These are phyloP conservation scores for Sporothrix brunneoviolacea DNA, from an alignment of 2,329 filamentous ascomycete species.

Conservation along the genomic window DNA sequence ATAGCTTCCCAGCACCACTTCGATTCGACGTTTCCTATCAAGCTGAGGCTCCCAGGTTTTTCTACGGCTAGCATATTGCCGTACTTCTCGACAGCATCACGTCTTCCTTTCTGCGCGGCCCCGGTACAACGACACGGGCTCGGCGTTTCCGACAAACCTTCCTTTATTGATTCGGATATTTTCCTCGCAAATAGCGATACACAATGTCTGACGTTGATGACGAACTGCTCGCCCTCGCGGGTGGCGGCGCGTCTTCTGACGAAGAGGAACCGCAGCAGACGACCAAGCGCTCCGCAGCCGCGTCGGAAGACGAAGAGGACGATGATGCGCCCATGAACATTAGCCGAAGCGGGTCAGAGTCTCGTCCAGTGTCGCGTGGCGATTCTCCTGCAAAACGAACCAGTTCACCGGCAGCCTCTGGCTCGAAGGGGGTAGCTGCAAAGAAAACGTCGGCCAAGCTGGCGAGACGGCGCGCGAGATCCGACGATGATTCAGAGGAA, in stretches of 20 bases:
- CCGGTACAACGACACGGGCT: no score
- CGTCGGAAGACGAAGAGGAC: conserved; percentile 56
- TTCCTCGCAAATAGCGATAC: no score
- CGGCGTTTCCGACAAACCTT: no score
- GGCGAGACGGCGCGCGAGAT: conserved; percentile 44
- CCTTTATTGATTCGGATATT: no score
- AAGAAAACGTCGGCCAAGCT: conserved; percentile 37
- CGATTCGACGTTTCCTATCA: no score
- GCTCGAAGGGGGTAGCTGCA: conserved; percentile 28
- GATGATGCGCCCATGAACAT: conserved; percentile 45
- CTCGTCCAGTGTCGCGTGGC: conserved; percentile 45
- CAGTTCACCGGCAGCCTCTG: conserved; percentile 28
- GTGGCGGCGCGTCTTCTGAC: conserved; percentile 60
- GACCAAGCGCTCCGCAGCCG: conserved; percentile 51
- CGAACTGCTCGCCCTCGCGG: conserved; percentile 87
- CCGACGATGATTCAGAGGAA: conserved; percentile 56
- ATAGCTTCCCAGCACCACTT: no score
- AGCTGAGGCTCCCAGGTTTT: no score
- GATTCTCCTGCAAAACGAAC: conserved; percentile 31
- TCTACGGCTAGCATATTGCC: no score
- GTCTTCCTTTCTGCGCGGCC: no score
- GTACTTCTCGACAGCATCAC: no score
- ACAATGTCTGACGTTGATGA: conserved; percentile 86
- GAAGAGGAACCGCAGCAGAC: conserved; percentile 42
- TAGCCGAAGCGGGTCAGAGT: conserved; percentile 42